These are phyloP conservation scores for Salix brachista DNA, from an alignment of 345 rosid genomes.

Conservation along the genomic window DNA sequence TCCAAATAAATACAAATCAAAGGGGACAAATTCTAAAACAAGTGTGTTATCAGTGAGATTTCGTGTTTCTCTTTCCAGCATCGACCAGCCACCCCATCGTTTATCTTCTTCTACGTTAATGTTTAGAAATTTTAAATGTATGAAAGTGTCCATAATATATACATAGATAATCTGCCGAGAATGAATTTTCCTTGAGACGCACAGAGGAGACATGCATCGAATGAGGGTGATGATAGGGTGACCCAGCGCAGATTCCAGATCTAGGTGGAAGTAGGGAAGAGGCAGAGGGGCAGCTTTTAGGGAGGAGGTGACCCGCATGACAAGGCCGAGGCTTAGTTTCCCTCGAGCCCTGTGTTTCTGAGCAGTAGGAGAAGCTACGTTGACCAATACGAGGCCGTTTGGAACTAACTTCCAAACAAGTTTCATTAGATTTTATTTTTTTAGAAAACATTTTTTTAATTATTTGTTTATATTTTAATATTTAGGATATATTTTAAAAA, in stretches of 20 bases:
- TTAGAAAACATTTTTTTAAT: no score
- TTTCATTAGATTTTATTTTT: no score
- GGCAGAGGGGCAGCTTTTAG: not conserved
- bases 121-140: no score
- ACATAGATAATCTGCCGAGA: no score
- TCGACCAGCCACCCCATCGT: not conserved
- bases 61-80: not conserved
- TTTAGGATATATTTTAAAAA: no score
- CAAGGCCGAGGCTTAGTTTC: not conserved
- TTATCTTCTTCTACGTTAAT: no score
- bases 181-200: no score
- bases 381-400: not conserved
- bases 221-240: not conserved
- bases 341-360: slow-evolving; percentile 31
- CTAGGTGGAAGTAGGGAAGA: not conserved
- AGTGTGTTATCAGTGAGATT: not conserved
- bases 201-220: no score
- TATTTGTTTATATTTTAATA: no score
- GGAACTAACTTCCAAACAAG: no score
- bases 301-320: not conserved
- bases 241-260: slow-evolving; percentile 6
- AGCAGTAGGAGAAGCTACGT: not conserved
- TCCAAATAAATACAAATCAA: not conserved
- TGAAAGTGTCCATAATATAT: no score
- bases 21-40: not conserved